Evolutionary conservation across 2,329 filamentous ascomycete genomes (phyloP).

Genomic region (Aspergillus quadricinctus): DNA sequence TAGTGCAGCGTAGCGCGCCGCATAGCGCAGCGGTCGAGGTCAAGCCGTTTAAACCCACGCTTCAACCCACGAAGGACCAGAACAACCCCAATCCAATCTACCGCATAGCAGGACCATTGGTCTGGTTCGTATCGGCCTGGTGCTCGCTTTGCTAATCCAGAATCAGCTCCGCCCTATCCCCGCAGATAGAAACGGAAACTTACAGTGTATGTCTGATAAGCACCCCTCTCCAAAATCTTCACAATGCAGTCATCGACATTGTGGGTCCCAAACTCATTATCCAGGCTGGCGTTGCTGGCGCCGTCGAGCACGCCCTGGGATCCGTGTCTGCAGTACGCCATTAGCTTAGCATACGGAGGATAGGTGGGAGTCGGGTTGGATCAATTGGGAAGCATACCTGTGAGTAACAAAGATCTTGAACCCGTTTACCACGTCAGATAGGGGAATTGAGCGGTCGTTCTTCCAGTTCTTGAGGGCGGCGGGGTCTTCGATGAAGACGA

Average conservation of each 20-base stretch:
- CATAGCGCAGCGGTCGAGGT: neutral
- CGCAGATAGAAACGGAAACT: conserved; percentile 20
- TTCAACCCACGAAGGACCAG: neutral
- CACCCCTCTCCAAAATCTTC: conserved; percentile 74
- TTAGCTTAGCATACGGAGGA: neutral
- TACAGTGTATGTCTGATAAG: conserved; percentile 59
- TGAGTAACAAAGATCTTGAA: conserved; percentile 90
- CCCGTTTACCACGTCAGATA: conserved; percentile 78
- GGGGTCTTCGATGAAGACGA: conserved; percentile 49
- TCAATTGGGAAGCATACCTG: conserved; percentile 58
- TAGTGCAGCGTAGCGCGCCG: neutral
- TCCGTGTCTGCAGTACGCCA: conserved; percentile 59
- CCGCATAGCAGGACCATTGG: conserved; percentile 16
- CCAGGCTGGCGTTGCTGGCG: conserved; percentile 69
- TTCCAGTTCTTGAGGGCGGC: conserved; percentile 75
- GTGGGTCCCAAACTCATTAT: conserved; percentile 81
- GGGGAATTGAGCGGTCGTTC: conserved; percentile 69
- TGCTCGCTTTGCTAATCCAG: conserved; percentile 25
- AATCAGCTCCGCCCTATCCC: conserved; percentile 3
- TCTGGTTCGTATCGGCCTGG: conserved; percentile 27
- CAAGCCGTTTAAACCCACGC: neutral
- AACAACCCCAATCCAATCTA: neutral
- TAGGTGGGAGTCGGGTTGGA: neutral
- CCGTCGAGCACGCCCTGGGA: conserved; percentile 72
- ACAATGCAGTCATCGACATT: conserved; percentile 76